These are phyloP conservation scores for Leccinum truebloodii DNA, from an alignment of 768 basidiomycete species.

Conservation along the genomic window DNA sequence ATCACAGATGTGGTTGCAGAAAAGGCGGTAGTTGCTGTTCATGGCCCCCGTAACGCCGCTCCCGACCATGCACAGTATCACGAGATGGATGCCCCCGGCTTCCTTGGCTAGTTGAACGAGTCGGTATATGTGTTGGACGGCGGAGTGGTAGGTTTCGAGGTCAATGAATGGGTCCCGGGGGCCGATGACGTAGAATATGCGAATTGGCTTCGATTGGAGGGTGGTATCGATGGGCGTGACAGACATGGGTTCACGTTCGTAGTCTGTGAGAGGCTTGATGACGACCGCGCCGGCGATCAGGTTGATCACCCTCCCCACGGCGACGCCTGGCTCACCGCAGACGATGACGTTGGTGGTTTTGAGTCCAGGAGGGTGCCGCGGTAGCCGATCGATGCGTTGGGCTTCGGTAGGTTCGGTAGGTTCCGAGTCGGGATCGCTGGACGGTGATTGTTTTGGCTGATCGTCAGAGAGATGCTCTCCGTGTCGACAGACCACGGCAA, in stretches of 20 bases:
- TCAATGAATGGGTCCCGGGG: constrained; percentile 32
- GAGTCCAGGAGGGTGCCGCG: constrained; percentile 18
- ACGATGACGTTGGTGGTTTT: constrained; percentile 40
- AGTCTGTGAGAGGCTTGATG: constrained; percentile 25
- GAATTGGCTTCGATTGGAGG: constrained; percentile 21
- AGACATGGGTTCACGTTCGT: constrained; percentile 35
- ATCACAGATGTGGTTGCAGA: constrained; percentile 39
- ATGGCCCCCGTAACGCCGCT: constrained; percentile 35
- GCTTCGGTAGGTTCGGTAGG: constrained; percentile 14
- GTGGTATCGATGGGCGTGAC: constrained; percentile 26
- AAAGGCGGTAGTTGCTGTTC: constrained; percentile 39
- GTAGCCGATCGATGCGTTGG: constrained; percentile 20
- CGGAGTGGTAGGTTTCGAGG: constrained; percentile 16
- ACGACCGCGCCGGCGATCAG: constrained; percentile 20
- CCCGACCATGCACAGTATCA: constrained; percentile 41
- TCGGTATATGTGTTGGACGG: constrained; percentile 26
- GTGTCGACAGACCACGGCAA: constrained; percentile 12
- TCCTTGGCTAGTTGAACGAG: constrained; percentile 29
- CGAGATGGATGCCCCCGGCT: constrained; percentile 39
- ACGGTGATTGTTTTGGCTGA: background rate
- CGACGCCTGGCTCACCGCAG: constrained; percentile 44
- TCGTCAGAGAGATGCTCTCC: background rate
- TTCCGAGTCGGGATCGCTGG: constrained; percentile 6
- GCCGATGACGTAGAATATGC: constrained; percentile 33
- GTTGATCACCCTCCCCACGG: constrained; percentile 29